A percentile compares a stretch with the other conserved stretches of the same genome.
These are phyloP conservation scores for Saraca asoca DNA, from an alignment of 331 rosid species.

Conservation along the genomic window DNA sequence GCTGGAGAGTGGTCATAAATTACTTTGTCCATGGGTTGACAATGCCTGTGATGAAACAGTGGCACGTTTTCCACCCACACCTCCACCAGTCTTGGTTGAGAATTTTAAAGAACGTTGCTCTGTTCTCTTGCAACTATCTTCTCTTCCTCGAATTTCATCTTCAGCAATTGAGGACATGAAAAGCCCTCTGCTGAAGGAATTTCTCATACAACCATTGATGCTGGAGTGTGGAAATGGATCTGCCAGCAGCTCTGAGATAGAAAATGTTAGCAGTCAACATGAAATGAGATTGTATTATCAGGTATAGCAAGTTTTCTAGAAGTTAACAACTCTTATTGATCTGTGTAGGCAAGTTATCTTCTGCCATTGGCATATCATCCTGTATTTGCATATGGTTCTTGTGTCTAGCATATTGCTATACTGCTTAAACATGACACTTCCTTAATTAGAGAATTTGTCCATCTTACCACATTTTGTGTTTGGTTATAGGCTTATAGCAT, in stretches of 20 bases:
- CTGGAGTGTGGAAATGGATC: slow-evolving; percentile 50
- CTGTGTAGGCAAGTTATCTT: not conserved
- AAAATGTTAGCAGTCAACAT: slow-evolving; percentile 47
- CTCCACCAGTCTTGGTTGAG: slow-evolving; percentile 66
- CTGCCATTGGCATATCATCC: slow-evolving; percentile 19
- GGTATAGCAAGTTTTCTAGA: slow-evolving; percentile 47
- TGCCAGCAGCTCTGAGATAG: slow-evolving; percentile 44
- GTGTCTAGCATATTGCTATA: not conserved
- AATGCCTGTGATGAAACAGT: slow-evolving; percentile 81
- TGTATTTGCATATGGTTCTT: slow-evolving; percentile 20
- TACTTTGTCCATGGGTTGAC: slow-evolving; percentile 92
- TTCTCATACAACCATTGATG: slow-evolving; percentile 56
- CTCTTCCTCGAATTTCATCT: slow-evolving; percentile 73
- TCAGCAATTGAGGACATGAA: slow-evolving; percentile 57
- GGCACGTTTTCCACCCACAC: slow-evolving; percentile 72
- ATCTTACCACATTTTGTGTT: slow-evolving; percentile 25
- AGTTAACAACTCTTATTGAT: slow-evolving; percentile 1
- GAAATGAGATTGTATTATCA: slow-evolving; percentile 63
- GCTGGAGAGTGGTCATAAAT: slow-evolving; percentile 87
- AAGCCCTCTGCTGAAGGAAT: slow-evolving; percentile 60
- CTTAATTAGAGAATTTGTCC: slow-evolving; percentile 11
- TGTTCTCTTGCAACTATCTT: slow-evolving; percentile 57
- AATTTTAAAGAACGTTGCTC: slow-evolving; percentile 66
- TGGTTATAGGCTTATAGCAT: slow-evolving; percentile 8
- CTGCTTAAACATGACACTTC: slow-evolving; percentile 9